Evolutionary conservation across 2,329 filamentous ascomycete species (phyloP), one percentile per base, ranked within the genome.

Genomic region (Aspergillus ochraceus): DNA sequence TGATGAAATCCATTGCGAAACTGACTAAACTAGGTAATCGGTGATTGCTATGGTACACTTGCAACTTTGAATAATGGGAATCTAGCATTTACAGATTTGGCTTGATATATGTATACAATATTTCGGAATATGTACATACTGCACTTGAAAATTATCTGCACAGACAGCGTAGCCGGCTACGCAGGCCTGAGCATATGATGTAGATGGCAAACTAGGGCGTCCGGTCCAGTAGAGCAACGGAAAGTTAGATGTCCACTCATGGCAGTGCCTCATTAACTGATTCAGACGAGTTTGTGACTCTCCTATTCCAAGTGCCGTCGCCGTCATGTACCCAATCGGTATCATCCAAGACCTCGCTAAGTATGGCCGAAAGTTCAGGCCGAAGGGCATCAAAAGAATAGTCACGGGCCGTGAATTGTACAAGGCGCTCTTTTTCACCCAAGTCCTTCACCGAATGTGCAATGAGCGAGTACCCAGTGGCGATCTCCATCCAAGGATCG

Each of bases 401-500:
- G 59, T 77, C 75, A 24, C 67, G 68, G 6, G 70, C 68, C 17
- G 54, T 61, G 26, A 77, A 76, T 39, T 66, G 61, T 42, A 55
- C 50, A 55, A 71, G 47, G 24, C 63, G 54, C n/a, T 65, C 64
- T 46, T 56, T 60, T 6, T 55, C 57, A 2, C 66, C 64, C 12
- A 74, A 53, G 6, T 70, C 66, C 19, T 64, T 64, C 32, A 79
- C 70, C 20, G 71, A 65, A 59, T 76, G 72, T 10, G 72, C 74
- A 29, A 86, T 75, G 32, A 81, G 68, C 3, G 74, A 76, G 67
- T 86, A 86, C 0, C 79, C 74, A 2, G 79, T 81, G 59, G 82
- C 78, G 14, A 83, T 79, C 69, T 86, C 83, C 73, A 82, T 80
- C 83, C 84, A 85, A 0, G 76, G 76, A 59, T 79, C 77, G 22